These are phyloP conservation scores for Porcisia hertigi DNA, from an alignment of 208 protist genomes.

Conservation along the genomic window DNA sequence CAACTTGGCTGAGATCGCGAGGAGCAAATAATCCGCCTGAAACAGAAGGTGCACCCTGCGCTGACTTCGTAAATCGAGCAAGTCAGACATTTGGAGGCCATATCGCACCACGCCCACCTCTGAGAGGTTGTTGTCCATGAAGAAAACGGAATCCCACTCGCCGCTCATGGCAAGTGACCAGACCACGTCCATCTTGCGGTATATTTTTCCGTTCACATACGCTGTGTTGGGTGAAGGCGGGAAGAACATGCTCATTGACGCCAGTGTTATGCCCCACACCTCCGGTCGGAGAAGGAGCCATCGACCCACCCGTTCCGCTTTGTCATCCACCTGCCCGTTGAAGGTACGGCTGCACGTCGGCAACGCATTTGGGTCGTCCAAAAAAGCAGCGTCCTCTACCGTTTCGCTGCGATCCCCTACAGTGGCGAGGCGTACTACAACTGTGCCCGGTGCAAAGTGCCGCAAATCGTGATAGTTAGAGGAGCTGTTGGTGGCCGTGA, in stretches of 20 bases:
- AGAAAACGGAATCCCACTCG: slow-evolving; percentile 82
- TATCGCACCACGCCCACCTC: slow-evolving; percentile 74
- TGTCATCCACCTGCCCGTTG: slow-evolving; percentile 26
- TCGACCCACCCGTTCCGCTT: slow-evolving; percentile 38
- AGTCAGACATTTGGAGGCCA: slow-evolving; percentile 58
- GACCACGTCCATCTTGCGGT: slow-evolving; percentile 84
- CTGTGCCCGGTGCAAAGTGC: slow-evolving; percentile 34
- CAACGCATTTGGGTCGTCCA: slow-evolving; percentile 17
- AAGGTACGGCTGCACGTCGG: slow-evolving; percentile 31
- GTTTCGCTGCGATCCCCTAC: slow-evolving; percentile 39
- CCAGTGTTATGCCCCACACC: slow-evolving; percentile 79
- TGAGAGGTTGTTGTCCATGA: slow-evolving; percentile 87
- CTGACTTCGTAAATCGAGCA: slow-evolving; percentile 44
- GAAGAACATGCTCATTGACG: slow-evolving; percentile 62
- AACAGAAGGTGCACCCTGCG: slow-evolving; percentile 57
- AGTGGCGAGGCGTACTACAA: slow-evolving; percentile 60
- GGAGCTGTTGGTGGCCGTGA: not conserved
- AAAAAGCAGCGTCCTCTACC: slow-evolving; percentile 39
- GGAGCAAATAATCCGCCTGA: slow-evolving; percentile 58
- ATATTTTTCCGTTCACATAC: slow-evolving; percentile 74
- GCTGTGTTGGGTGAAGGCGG: slow-evolving; percentile 63
- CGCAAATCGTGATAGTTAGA: slow-evolving; percentile 23
- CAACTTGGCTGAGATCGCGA: slow-evolving; percentile 56
- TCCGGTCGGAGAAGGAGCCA: slow-evolving; percentile 80
- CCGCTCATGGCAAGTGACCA: slow-evolving; percentile 77